phyloP scores from a whole-genome alignment of 148 eudicot genomes.

The Camellia granthamiana region DNA sequence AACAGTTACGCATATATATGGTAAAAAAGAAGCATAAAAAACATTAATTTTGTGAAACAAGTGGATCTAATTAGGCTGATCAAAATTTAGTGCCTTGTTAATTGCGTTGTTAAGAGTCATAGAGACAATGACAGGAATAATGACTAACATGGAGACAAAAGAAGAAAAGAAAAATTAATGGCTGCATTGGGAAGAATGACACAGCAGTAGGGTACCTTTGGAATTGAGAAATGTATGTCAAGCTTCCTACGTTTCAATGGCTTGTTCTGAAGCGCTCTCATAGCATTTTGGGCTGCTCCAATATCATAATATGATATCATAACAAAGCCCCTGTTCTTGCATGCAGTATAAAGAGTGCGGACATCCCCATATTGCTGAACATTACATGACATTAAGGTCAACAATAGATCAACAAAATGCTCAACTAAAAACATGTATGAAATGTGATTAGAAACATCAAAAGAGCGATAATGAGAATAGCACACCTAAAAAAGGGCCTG shows the following conservation, averaged over 20 bases:
- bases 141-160: not conserved
- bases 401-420: not conserved
- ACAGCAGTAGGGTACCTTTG: constrained; percentile 46
- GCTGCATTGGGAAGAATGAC: not conserved
- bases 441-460: not conserved
- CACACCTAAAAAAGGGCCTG: constrained; percentile 61
- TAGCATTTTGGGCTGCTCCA: constrained; percentile 70
- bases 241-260: constrained; percentile 63
- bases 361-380: constrained; percentile 85
- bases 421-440: not conserved
- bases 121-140: not conserved
- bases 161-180: not conserved
- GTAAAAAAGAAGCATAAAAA: no score
- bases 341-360: constrained; percentile 63
- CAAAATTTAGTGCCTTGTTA: no score
- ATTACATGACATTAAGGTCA: constrained; percentile 8
- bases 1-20: no score
- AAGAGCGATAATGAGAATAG: constrained; percentile 13
- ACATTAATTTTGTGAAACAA: no score
- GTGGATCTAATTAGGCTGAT: no score
- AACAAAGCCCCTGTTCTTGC: constrained; percentile 77
- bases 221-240: constrained; percentile 76
- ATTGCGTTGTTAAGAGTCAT: no score
- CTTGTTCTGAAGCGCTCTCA: constrained; percentile 71
- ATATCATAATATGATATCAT: constrained; percentile 85